Conservation (phyloP, 441 rosid genomes). For the Eutrema salsugineum region DNA sequence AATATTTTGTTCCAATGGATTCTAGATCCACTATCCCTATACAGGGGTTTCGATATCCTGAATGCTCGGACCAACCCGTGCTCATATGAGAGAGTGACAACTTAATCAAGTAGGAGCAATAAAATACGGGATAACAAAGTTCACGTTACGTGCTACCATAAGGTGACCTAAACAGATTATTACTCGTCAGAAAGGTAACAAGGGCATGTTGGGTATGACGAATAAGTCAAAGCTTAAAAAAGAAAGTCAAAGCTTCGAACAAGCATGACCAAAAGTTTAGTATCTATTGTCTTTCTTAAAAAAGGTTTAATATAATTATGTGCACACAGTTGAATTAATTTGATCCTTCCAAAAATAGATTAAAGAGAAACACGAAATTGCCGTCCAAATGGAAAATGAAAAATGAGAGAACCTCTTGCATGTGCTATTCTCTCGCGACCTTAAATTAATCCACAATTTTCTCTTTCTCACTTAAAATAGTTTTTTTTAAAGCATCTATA, state of each 20-base stretch:
- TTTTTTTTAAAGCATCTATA: background rate
- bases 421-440: conserved; percentile 5
- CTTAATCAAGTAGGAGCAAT: background rate
- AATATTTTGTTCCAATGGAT: background rate
- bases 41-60: background rate
- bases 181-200: background rate
- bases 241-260: background rate
- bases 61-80: background rate
- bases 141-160: background rate
- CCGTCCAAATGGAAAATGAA: background rate
- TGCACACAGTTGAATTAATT: background rate
- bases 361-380: conserved; percentile 14
- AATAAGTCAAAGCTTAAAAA: conserved; percentile 2
- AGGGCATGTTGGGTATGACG: background rate
- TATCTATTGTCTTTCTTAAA: too few species aligned
- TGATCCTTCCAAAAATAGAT: conserved; percentile 5
- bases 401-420: conserved; percentile 6
- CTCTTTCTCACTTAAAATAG: conserved; percentile 11
- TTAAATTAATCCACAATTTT: conserved; percentile 11
- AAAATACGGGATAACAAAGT: background rate
- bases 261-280: background rate
- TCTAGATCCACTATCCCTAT: background rate
- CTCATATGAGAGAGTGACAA: background rate
- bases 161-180: background rate
- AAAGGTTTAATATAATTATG: too few species aligned